Evolutionary conservation across 495 filamentous ascomycete genomes (phyloP), one percentile per base, ranked within the genome.

Genomic region (Penicillium antarcticum): DNA sequence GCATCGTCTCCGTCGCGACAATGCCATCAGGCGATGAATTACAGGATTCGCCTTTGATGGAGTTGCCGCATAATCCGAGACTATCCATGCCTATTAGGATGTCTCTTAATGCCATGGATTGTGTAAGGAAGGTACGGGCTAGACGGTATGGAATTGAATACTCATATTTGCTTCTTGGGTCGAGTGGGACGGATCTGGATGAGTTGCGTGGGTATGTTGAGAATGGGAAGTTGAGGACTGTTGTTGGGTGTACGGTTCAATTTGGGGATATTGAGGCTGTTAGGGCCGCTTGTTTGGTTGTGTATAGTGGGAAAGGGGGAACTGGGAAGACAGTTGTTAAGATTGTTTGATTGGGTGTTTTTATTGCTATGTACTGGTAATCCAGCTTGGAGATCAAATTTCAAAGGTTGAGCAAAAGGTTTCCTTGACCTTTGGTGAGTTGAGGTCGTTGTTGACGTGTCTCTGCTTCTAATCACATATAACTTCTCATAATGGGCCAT

Each of bases 321-420:
- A 45, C 81, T 19, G 81, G 81, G 23, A 82, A 81, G 61, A 60
- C 80, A 52, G 76, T 83, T 5, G 63, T 83, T 51, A 63, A 68
- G 45, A 64, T 80, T 52, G 54, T 23, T 23, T 23, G 21, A 23
- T 23, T 23, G 21, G 21, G 21, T 5, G 6, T 23, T 23, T 2
- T 23, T n/a, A n/a, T n/a, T n/a, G n/a, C n/a, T 23, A 23, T 3
- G 21, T 23, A 23, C 21, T 23, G 21, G 21, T 23, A 3, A 3
- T 23, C 4, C 21, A 23, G 6, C 21, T 3, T 23, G 21, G 6
- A 23, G 4, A 4, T 23, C 21, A 23, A 5, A 23, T 23, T 23
- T 23, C 21, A 23, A 23, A 23, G 21, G 21, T 23, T 5, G 6
- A 23, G 6, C 21, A 2, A 23, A 23, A 23, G 6, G 6, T 0